Conservation (phyloP, 2,329 filamentous ascomycete species). For the Colletotrichum spinosum region DNA sequence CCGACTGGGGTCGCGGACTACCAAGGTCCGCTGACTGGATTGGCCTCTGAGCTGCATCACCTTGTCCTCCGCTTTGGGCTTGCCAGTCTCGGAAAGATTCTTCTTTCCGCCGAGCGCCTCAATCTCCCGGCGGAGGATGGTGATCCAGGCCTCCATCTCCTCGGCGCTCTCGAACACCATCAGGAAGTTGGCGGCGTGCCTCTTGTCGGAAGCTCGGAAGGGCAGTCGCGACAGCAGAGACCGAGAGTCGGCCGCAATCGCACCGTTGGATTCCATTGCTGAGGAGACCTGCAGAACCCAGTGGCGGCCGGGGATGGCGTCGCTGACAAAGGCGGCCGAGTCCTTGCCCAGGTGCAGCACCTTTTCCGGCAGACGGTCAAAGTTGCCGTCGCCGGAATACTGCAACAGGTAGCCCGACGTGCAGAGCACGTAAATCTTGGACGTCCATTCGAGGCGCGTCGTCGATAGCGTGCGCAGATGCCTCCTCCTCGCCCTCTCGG, state of each 20-base stretch:
- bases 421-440: conserved; percentile 78
- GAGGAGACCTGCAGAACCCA: conserved; percentile 84
- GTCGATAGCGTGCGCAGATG: conserved; percentile 57
- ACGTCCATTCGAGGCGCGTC: conserved; percentile 71
- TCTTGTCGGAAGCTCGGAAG: conserved; percentile 67
- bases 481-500: conserved; percentile 58
- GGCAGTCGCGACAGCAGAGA: conserved; percentile 75
- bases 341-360: conserved; percentile 77
- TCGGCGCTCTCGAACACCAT: conserved; percentile 79
- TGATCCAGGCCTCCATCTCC: conserved; percentile 83
- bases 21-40: conserved; percentile 58
- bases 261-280: conserved; percentile 69
- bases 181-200: conserved; percentile 72
- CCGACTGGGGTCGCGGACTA: conserved; percentile 60
- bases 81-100: conserved; percentile 69
- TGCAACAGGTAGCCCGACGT: conserved; percentile 80
- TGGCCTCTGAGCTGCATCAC: conserved; percentile 50
- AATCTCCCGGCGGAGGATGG: conserved; percentile 75
- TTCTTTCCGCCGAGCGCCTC: conserved; percentile 76
- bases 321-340: conserved; percentile 83
- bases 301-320: conserved; percentile 82
- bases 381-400: conserved; percentile 77
- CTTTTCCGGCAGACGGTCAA: conserved; percentile 80
- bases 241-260: conserved; percentile 60
- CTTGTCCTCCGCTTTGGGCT: conserved; percentile 56